Conservation (phyloP, 2,329 filamentous ascomycete genomes). For the Pseudogymnoascus sp. region DNA sequence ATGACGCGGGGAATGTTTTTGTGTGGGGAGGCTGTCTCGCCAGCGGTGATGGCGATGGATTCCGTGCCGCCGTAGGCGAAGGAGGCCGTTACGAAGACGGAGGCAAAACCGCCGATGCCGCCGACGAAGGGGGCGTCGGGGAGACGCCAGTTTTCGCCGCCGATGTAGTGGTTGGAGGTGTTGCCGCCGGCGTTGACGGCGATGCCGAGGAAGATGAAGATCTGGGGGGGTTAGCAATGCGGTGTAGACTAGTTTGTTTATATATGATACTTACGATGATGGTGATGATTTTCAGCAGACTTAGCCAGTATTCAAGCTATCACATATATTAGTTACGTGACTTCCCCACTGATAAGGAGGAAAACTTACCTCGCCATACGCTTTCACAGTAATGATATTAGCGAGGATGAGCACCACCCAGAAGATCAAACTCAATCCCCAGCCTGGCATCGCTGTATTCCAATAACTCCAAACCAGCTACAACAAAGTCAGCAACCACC, state of each 20-base stretch:
- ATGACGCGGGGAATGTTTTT: slow-evolving; percentile 53
- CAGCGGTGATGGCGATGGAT: slow-evolving; percentile 56
- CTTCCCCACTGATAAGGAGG: neutral
- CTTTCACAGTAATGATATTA: slow-evolving; percentile 43
- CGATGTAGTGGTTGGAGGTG: slow-evolving; percentile 43
- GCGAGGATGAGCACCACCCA: slow-evolving; percentile 44
- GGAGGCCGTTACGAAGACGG: slow-evolving; percentile 52
- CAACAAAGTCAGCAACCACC: neutral
- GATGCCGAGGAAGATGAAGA: slow-evolving; percentile 56
- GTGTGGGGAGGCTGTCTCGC: slow-evolving; percentile 54
- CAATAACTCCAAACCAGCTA: slow-evolving; percentile 49
- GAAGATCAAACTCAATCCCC: slow-evolving; percentile 54
- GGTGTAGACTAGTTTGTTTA: neutral
- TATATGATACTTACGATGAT: slow-evolving; percentile 32
- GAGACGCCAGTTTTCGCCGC: slow-evolving; percentile 48
- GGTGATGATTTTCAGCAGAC: slow-evolving; percentile 43
- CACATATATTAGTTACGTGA: neutral
- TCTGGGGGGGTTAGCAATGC: slow-evolving; percentile 24
- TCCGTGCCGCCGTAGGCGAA: slow-evolving; percentile 57
- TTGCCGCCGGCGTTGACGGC: slow-evolving; percentile 52
- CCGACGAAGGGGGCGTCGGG: slow-evolving; percentile 55
- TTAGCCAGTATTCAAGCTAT: slow-evolving; percentile 47
- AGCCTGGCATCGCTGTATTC: slow-evolving; percentile 53
- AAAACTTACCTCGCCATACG: slow-evolving; percentile 42
- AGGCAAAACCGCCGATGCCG: slow-evolving; percentile 57